Percentiles rank a stretch among this genome's conserved stretches.
phyloP scores from a whole-genome alignment of 306 rosid genomes.

The Pyrus betulifolia region DNA sequence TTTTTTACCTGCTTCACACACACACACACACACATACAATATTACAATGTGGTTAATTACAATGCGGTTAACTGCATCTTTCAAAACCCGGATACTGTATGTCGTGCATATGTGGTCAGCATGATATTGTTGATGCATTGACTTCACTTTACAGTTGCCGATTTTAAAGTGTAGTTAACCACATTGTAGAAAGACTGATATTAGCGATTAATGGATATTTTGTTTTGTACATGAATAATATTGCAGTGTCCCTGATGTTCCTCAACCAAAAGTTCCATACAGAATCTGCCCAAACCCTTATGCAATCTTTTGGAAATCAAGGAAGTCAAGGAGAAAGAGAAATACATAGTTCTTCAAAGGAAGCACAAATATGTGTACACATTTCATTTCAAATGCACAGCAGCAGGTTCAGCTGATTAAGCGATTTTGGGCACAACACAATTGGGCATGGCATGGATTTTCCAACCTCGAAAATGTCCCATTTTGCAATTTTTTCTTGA shows the following conservation, averaged over 20 bases:
- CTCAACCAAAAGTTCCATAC: slow-evolving; percentile 65
- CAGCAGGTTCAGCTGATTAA: slow-evolving; percentile 3
- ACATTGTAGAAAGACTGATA: not conserved
- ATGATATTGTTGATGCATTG: not conserved
- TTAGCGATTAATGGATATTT: too few relatives aligned
- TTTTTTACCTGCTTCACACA: not conserved
- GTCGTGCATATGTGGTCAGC: not conserved
- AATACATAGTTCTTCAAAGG: not conserved
- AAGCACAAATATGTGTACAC: not conserved
- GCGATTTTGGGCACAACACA: not conserved
- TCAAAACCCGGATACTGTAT: too few relatives aligned
- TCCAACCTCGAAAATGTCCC: not conserved
- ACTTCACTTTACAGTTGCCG: not conserved
- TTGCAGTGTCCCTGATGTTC: slow-evolving; percentile 51
- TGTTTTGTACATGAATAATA: not conserved
- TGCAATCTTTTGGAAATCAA: slow-evolving; percentile 83
- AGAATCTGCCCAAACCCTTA: slow-evolving; percentile 73
- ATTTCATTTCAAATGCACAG: not conserved
- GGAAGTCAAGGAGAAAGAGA: slow-evolving; percentile 47
- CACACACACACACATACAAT: too few relatives aligned
- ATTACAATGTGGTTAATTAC: too few relatives aligned
- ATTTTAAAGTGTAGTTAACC: not conserved
- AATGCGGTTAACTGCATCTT: too few relatives aligned
- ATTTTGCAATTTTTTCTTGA: not conserved
- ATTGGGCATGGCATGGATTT: not conserved